Evolutionary conservation across 2,329 filamentous ascomycete genomes (phyloP).

Genomic region (Dactylellina sp.): DNA sequence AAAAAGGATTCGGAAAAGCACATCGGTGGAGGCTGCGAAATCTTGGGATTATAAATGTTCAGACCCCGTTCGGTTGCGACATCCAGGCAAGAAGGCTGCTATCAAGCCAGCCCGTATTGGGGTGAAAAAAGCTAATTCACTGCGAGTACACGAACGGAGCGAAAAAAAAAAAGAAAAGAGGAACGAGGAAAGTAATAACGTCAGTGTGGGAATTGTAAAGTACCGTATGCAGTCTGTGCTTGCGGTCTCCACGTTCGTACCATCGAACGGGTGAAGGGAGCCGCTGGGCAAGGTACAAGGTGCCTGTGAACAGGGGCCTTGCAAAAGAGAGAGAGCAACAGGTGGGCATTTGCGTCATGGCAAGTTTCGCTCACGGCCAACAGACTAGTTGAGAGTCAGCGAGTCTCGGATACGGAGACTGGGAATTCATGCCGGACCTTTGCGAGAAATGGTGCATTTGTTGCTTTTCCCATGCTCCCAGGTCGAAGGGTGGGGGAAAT

Average conservation of each 20-base stretch:
- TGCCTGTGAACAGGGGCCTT: conserved; percentile 21
- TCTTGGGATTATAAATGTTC: conserved; percentile 53
- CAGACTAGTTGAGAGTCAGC: conserved; percentile 53
- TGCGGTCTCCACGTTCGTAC: conserved; percentile 56
- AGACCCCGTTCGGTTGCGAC: conserved; percentile 56
- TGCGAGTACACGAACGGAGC: conserved; percentile 25
- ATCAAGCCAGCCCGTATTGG: conserved; percentile 54
- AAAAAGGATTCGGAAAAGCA: conserved; percentile 29
- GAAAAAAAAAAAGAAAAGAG: conserved; percentile 15
- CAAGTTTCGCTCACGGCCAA: conserved; percentile 32
- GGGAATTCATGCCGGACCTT: conserved; percentile 55
- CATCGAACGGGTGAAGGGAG: conserved; percentile 55
- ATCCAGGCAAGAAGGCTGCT: conserved; percentile 55
- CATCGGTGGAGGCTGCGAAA: conserved; percentile 35
- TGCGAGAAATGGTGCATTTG: conserved; percentile 56
- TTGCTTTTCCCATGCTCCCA: conserved; percentile 55
- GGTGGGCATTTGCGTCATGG: conserved; percentile 56
- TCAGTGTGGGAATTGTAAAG: conserved; percentile 46
- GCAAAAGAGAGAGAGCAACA: conserved; percentile 25
- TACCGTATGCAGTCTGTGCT: conserved; percentile 56
- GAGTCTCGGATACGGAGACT: conserved; percentile 56
- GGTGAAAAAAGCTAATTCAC: conserved; percentile 38
- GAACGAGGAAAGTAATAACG: conserved; percentile 45
- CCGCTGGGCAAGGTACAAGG: conserved; percentile 53
- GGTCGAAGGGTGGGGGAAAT: conserved; percentile 50